Evolutionary conservation across 2,329 filamentous ascomycete species (phyloP).

Genomic region (Zelopaecilomyces penicillatus): DNA sequence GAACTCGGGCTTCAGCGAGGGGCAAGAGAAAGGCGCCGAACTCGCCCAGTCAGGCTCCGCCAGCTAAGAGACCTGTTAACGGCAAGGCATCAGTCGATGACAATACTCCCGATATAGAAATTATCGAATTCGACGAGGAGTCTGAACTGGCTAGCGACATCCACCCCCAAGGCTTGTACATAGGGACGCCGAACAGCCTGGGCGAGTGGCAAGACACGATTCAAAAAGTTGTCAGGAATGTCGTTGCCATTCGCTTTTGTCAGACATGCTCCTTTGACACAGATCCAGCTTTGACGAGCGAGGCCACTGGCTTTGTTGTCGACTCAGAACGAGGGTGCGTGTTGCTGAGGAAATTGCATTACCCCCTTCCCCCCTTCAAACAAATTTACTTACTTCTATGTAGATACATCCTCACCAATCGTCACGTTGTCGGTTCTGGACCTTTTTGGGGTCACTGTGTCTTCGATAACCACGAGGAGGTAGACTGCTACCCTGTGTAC

Average conservation of each 20-base stretch:
- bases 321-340: constrained; percentile 78
- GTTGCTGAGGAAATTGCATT: neutral
- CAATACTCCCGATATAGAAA: constrained; percentile 34
- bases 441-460: constrained; percentile 98
- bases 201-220: constrained; percentile 92
- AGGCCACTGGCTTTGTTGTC: constrained; percentile 96
- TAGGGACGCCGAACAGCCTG: constrained; percentile 30
- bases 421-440: constrained; percentile 88
- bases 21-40: constrained; percentile 45
- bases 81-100: constrained; percentile 30
- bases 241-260: constrained; percentile 98
- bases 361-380: neutral
- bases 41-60: constrained; percentile 27
- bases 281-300: constrained; percentile 85
- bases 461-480: constrained; percentile 97
- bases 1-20: constrained; percentile 31
- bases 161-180: constrained; percentile 25
- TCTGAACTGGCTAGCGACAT: constrained; percentile 34
- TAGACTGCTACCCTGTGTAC: constrained; percentile 93
- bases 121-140: constrained; percentile 30
- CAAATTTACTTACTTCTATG: neutral
- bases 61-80: constrained; percentile 32
- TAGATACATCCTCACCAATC: constrained; percentile 74
- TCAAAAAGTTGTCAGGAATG: constrained; percentile 85
- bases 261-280: constrained; percentile 98